A percentile compares a stretch with the other conserved stretches of the same genome.
phyloP scores from a whole-genome alignment of 1,139 yeast genomes.

The Debaryomycetaceae sp. region DNA sequence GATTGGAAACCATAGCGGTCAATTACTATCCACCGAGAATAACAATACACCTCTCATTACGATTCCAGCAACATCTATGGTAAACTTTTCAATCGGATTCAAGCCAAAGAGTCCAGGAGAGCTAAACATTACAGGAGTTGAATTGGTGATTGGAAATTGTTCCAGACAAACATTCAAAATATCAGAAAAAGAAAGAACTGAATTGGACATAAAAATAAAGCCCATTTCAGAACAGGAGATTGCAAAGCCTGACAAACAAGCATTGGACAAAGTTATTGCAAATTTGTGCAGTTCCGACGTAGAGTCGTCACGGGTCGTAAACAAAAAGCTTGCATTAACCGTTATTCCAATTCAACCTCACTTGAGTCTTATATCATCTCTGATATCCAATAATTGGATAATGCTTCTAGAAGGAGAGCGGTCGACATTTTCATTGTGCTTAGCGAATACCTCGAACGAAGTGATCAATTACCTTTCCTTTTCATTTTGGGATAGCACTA shows the following conservation, averaged over 20 bases:
- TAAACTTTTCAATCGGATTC: slow-evolving; percentile 33
- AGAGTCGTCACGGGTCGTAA: slow-evolving; percentile 15
- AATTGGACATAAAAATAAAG: slow-evolving; percentile 15
- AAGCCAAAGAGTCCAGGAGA: slow-evolving; percentile 31
- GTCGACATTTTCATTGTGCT: slow-evolving; percentile 44
- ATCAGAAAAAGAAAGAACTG: slow-evolving; percentile 21
- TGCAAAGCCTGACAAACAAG: neutral
- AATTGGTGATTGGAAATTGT: slow-evolving; percentile 27
- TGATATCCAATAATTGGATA: slow-evolving; percentile 62
- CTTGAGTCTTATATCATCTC: slow-evolving; percentile 49
- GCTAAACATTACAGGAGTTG: slow-evolving; percentile 28
- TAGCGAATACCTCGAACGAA: slow-evolving; percentile 58
- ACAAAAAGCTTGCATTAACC: slow-evolving; percentile 20
- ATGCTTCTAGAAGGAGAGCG: slow-evolving; percentile 83
- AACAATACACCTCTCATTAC: slow-evolving; percentile 7
- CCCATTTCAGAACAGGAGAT: slow-evolving; percentile 5
- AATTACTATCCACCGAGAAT: slow-evolving; percentile 1
- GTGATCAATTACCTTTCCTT: slow-evolving; percentile 56
- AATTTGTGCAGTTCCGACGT: slow-evolving; percentile 18
- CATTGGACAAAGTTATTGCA: slow-evolving; percentile 15
- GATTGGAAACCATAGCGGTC: slow-evolving; percentile 3
- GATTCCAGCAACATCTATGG: slow-evolving; percentile 28
- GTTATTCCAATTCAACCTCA: slow-evolving; percentile 70
- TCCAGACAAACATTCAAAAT: slow-evolving; percentile 28
- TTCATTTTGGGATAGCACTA: slow-evolving; percentile 71